A percentile compares a stretch with the other conserved stretches of the same genome.
Conservation (phyloP, 176 grass and related monocot species). For the Phoenix roebelenii region DNA sequence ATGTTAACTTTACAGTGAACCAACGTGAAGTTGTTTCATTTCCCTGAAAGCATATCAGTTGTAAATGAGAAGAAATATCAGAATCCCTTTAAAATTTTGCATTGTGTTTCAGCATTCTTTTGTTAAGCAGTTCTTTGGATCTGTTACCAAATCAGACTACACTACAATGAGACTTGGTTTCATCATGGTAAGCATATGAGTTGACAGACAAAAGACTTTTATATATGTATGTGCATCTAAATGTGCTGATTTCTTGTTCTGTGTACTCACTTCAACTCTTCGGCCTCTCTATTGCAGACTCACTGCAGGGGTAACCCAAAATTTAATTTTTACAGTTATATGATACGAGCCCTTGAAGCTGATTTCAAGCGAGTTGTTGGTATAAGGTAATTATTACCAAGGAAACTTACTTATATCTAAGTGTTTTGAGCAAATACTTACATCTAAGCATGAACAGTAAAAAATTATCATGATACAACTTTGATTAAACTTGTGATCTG, state of each 20-base stretch:
- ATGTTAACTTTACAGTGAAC: too few relatives aligned
- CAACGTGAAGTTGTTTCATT: too few relatives aligned
- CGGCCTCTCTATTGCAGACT: slow-evolving; percentile 26
- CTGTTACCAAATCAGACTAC: slow-evolving; percentile 56
- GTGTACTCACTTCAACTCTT: neutral
- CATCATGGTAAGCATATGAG: slow-evolving; percentile 39
- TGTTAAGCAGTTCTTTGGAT: slow-evolving; percentile 78
- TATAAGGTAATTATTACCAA: slow-evolving; percentile 43
- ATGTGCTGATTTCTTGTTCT: neutral
- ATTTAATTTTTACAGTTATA: slow-evolving; percentile 81
- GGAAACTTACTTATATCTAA: too few relatives aligned
- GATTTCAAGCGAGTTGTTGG: slow-evolving; percentile 92
- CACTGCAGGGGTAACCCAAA: slow-evolving; percentile 58
- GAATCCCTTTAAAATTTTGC: neutral
- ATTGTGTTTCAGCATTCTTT: slow-evolving; percentile 47
- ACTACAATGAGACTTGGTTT: slow-evolving; percentile 74
- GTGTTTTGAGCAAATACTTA: too few relatives aligned
- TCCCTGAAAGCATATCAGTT: too few relatives aligned
- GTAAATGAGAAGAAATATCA: too few relatives aligned
- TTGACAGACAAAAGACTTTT: too few relatives aligned
- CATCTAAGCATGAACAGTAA: too few relatives aligned
- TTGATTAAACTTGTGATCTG: too few relatives aligned
- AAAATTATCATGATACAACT: too few relatives aligned
- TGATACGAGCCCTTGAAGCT: slow-evolving; percentile 67
- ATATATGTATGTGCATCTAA: too few relatives aligned